phyloP scores from a whole-genome alignment of 2,329 filamentous ascomycete genomes.

The Monosporascus sp. region DNA sequence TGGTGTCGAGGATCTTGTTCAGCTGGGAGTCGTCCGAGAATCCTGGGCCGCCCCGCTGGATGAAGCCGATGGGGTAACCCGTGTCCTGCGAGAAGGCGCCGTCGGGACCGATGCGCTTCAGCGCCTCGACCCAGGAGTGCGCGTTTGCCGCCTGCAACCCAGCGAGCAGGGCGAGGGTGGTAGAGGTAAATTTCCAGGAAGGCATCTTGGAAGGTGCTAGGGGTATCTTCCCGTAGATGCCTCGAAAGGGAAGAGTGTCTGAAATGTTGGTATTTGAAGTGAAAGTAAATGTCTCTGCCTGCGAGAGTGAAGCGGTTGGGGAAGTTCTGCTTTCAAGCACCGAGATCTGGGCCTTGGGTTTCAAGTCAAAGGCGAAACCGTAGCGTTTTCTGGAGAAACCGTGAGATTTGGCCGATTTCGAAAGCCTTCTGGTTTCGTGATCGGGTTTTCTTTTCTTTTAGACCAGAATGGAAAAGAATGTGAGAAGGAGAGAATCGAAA shows the following conservation, averaged over 20 bases:
- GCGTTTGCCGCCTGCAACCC: slow-evolving; percentile 34
- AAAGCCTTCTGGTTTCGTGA: neutral
- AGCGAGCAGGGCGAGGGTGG: slow-evolving; percentile 23
- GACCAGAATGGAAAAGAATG: neutral
- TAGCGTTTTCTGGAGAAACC: neutral
- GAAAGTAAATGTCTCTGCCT: neutral
- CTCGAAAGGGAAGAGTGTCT: neutral
- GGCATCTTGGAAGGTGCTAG: slow-evolving; percentile 11
- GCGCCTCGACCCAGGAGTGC: slow-evolving; percentile 81
- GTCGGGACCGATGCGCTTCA: slow-evolving; percentile 65
- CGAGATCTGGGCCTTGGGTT: neutral
- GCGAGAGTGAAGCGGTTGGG: neutral
- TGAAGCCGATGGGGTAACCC: slow-evolving; percentile 72
- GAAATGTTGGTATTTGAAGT: slow-evolving; percentile 2
- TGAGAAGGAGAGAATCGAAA: neutral
- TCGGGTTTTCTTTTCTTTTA: neutral
- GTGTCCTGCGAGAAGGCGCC: slow-evolving; percentile 65
- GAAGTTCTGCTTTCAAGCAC: neutral
- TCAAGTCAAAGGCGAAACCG: neutral
- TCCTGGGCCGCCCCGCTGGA: slow-evolving; percentile 48
- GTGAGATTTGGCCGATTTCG: neutral
- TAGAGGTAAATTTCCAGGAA: slow-evolving; percentile 8
- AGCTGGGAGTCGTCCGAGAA: slow-evolving; percentile 56
- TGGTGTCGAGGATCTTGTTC: slow-evolving; percentile 49
- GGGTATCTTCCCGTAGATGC: neutral